Evolutionary conservation across 176 grass and related monocot genomes (phyloP).

Genomic region (Cenchrus purpureus): DNA sequence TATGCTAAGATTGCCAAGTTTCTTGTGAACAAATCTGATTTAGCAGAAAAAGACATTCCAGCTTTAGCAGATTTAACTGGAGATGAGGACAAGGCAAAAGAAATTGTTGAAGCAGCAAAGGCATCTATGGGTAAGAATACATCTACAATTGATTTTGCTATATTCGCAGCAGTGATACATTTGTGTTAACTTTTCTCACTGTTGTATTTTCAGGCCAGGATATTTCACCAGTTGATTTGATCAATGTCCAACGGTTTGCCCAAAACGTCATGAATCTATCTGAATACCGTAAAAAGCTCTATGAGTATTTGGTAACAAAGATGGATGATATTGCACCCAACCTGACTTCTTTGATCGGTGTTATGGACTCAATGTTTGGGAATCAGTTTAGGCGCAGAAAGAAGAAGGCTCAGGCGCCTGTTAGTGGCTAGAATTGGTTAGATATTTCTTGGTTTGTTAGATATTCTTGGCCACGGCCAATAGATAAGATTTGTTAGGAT

Average conservation of each 20-base stretch:
- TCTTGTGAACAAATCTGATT: slow-evolving; percentile 73
- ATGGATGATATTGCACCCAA: slow-evolving; percentile 98
- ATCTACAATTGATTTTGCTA: slow-evolving; percentile 1
- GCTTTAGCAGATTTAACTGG: slow-evolving; percentile 70
- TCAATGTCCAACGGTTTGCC: slow-evolving; percentile 84
- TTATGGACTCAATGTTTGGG: too few species aligned
- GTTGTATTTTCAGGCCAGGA: slow-evolving; percentile 65
- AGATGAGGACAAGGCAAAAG: slow-evolving; percentile 86
- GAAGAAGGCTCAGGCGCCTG: too few species aligned
- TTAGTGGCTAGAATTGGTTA: too few species aligned
- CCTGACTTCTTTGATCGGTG: slow-evolving; percentile 74
- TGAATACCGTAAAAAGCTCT: slow-evolving; percentile 84
- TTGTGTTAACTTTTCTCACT: not conserved
- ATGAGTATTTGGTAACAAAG: slow-evolving; percentile 95
- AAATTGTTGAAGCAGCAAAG: slow-evolving; percentile 93
- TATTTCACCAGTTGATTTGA: slow-evolving; percentile 85
- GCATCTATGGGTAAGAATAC: slow-evolving; percentile 67
- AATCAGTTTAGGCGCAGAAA: too few species aligned
- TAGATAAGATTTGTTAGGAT: too few species aligned
- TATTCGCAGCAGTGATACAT: not conserved
- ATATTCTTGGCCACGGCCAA: too few species aligned
- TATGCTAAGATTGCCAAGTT: slow-evolving; percentile 80
- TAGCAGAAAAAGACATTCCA: slow-evolving; percentile 70
- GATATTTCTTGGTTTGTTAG: too few species aligned
- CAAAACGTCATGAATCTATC: slow-evolving; percentile 83